phyloP scores from a whole-genome alignment of 352 stramenopile species.

The Phytophthora hybrid region DNA sequence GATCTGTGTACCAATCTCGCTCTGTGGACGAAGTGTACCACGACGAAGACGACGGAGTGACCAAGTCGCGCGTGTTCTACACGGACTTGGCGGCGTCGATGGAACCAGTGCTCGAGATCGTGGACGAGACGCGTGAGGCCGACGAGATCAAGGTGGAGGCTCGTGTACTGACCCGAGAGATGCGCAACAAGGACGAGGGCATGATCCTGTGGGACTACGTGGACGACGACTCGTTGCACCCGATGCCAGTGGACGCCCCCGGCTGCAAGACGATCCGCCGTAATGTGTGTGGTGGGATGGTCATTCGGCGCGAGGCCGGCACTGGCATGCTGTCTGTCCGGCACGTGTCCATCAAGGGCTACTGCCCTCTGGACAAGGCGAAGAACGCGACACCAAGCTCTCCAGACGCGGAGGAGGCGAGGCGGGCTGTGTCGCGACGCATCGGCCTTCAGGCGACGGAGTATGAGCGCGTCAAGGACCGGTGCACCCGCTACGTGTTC shows the following conservation, averaged over 20 bases:
- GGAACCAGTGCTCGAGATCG: constrained; percentile 32
- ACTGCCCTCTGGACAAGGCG: constrained; percentile 43
- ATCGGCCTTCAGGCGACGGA: constrained; percentile 67
- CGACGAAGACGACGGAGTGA: constrained; percentile 27
- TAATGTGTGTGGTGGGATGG: constrained; percentile 58
- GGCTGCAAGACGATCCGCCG: constrained; percentile 45
- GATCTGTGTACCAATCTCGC: constrained; percentile 44
- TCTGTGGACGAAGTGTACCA: constrained; percentile 45
- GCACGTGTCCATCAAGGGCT: constrained; percentile 68
- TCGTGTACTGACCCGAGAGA: constrained; percentile 60
- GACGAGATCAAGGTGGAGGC: constrained; percentile 65
- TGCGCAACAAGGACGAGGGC: constrained; percentile 40
- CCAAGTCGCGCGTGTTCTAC: constrained; percentile 59
- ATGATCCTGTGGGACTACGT: constrained; percentile 75
- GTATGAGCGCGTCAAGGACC: constrained; percentile 53
- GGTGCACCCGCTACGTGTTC: constrained; percentile 67
- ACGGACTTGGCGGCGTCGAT: constrained; percentile 56
- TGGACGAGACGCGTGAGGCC: constrained; percentile 37
- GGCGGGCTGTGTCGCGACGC: constrained; percentile 42
- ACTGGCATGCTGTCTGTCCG: constrained; percentile 63
- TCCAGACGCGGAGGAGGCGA: constrained; percentile 43
- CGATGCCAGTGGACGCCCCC: constrained; percentile 22
- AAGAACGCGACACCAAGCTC: constrained; percentile 4
- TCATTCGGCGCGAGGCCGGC: constrained; percentile 50
- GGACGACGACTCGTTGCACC: constrained; percentile 68